phyloP scores from a whole-genome alignment of 192 early-diverging fungal genomes.

The Coemansia sp. region DNA sequence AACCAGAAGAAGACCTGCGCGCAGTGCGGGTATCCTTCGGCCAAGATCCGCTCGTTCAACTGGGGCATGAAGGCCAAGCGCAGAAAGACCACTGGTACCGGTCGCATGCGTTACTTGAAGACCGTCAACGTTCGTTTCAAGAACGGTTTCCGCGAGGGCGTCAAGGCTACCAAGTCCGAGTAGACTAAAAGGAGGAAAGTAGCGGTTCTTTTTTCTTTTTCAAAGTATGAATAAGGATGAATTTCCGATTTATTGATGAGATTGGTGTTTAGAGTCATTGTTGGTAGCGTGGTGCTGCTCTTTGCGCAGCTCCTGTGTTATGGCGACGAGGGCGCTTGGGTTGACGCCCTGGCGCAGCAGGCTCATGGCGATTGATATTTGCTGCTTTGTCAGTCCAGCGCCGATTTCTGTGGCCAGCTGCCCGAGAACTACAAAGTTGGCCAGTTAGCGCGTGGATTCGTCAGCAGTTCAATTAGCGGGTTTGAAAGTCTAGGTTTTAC shows the following conservation, averaged over 20 bases:
- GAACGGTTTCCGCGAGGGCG: constrained; percentile 95
- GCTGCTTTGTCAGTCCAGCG: constrained; percentile 41
- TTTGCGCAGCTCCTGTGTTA: constrained; percentile 46
- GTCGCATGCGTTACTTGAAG: constrained; percentile 97
- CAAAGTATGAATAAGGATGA: background rate
- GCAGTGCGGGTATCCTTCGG: constrained; percentile 97
- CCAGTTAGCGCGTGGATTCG: background rate
- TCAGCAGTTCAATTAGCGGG: too few relatives aligned
- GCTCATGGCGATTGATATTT: constrained; percentile 39
- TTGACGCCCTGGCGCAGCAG: constrained; percentile 48
- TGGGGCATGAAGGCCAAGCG: constrained; percentile 96
- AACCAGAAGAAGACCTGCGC: constrained; percentile 99
- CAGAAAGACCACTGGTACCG: constrained; percentile 99
- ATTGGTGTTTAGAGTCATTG: constrained; percentile 7
- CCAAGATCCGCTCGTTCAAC: constrained; percentile 96
- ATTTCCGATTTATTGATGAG: constrained; percentile 3
- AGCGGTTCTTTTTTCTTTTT: background rate
- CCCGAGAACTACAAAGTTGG: constrained; percentile 35
- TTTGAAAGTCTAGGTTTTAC: background rate
- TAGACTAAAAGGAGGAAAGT: constrained; percentile 4
- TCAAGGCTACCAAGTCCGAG: constrained; percentile 29
- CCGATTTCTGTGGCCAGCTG: constrained; percentile 35
- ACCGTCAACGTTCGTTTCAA: constrained; percentile 89
- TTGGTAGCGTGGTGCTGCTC: constrained; percentile 16
- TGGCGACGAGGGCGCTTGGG: constrained; percentile 43